These are phyloP conservation scores for Yamagishiella unicocca DNA, from an alignment of 139 green algal species.

Conservation along the genomic window DNA sequence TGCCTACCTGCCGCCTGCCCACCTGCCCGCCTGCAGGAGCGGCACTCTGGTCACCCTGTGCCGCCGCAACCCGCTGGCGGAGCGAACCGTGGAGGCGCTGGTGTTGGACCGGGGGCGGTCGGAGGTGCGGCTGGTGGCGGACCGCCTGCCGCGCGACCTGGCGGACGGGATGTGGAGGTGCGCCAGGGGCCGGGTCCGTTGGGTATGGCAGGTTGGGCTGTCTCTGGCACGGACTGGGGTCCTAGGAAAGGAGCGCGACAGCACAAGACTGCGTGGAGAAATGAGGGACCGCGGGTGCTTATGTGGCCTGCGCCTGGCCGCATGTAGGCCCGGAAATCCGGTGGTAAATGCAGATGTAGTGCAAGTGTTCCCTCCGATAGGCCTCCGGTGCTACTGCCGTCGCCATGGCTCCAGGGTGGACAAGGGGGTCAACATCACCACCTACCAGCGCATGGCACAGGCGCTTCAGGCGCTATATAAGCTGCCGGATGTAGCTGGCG, in stretches of 20 bases:
- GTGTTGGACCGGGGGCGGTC: conserved; percentile 46
- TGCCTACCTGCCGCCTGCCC: background rate
- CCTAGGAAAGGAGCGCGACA: background rate
- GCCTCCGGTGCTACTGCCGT: background rate
- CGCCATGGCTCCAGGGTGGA: conserved; percentile 47
- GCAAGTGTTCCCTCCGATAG: too few relatives aligned
- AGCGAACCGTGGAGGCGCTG: conserved; percentile 33
- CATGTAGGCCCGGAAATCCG: too few relatives aligned
- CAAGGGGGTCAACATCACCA: conserved; percentile 55
- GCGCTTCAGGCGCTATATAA: conserved; percentile 56
- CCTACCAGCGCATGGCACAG: conserved; percentile 53
- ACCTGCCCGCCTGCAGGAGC: background rate
- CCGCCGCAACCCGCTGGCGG: conserved; percentile 29
- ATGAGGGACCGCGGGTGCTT: too few relatives aligned
- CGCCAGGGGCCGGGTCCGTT: background rate
- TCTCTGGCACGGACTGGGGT: background rate
- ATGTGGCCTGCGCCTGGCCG: too few relatives aligned
- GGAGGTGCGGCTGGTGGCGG: conserved; percentile 49
- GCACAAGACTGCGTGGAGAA: too few relatives aligned
- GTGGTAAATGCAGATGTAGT: too few relatives aligned
- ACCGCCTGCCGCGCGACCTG: conserved; percentile 14
- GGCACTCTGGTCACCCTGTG: conserved; percentile 55
- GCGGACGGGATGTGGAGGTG: conserved; percentile 44
- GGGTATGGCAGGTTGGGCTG: background rate
- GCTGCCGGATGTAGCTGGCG: background rate